Percentiles rank a stretch among this genome's conserved stretches.
Conservation (phyloP, 2,329 filamentous ascomycete species). For the Alternaria rosae region DNA sequence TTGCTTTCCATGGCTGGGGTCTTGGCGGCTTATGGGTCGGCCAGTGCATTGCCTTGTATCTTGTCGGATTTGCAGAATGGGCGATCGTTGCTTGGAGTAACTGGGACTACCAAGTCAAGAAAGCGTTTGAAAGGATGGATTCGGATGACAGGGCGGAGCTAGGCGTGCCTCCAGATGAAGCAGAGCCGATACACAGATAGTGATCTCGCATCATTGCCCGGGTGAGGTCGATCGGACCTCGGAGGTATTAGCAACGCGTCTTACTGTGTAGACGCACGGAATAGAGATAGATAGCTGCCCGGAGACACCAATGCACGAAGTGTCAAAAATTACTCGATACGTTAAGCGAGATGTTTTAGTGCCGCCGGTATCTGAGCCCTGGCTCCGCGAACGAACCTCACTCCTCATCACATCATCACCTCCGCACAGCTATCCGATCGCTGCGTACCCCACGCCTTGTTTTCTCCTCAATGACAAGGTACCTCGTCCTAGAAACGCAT, state of each 20-base stretch:
- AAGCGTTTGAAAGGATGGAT: constrained; percentile 76
- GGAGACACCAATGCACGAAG: constrained; percentile 24
- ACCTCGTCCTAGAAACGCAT: constrained; percentile 1
- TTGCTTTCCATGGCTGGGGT: constrained; percentile 88
- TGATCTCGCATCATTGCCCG: neutral
- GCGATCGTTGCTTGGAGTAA: constrained; percentile 77
- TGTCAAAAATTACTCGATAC: constrained; percentile 32
- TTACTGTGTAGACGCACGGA: constrained; percentile 25
- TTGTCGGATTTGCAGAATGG: constrained; percentile 83
- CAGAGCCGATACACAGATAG: constrained; percentile 25
- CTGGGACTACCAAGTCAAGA: constrained; percentile 76
- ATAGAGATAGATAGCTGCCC: constrained; percentile 34
- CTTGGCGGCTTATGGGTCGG: constrained; percentile 82
- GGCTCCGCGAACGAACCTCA: constrained; percentile 28
- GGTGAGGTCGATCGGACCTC: constrained; percentile 4
- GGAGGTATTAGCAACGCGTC: constrained; percentile 23
- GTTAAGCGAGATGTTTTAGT: constrained; percentile 28
- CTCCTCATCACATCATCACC: constrained; percentile 21
- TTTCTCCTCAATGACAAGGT: constrained; percentile 10
- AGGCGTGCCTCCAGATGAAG: constrained; percentile 37
- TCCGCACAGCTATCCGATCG: constrained; percentile 18
- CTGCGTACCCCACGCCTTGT: constrained; percentile 26
- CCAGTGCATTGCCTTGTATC: constrained; percentile 74
- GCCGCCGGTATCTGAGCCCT: constrained; percentile 28
- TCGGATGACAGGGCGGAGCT: constrained; percentile 53